Base-by-base conservation (phyloP, 202 grass and related monocot genomes). In the Elaeis oleifera region DNA sequence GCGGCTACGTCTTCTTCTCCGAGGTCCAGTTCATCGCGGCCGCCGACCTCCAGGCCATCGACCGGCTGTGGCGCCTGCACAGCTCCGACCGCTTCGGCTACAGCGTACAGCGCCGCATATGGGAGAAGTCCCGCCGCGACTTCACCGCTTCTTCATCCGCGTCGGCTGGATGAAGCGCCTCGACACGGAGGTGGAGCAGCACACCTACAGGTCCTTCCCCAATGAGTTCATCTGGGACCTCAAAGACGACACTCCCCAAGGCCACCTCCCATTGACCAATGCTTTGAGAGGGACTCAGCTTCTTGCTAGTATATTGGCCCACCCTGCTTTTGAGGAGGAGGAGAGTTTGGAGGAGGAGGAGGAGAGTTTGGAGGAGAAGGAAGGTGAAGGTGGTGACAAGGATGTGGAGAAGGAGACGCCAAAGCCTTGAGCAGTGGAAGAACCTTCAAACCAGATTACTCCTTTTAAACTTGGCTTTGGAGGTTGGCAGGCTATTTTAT, bases 121-220 rank as follows among this genome's bases (percentile, higher is more conserved):
- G 82, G 85, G 94, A 89, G 68, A 99, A 99, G 64, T 80, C 85
- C 0, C 32, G 16, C 28, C 59, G 75, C 9, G 94, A 99, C 78
- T 99, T 89, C 82, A 94, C 88, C 82, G 85, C 23, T 84, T 99
- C 58, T 99, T 99, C 75, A 87, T 99, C 73, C 79, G 65, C 53
- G 28, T 99, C 3, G 83, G 82, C 20, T 99, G 94, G 94, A 99
- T 99, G 94, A 99, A 89, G 94, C 84, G 84, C 78, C 88, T 99
- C 29, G 94, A 99, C 59, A 89, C 80, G 1, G 94, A 99, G 28
- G 71, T 99, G 50, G 83, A 80, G 69, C 94, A 99, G 49, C 78
- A 82, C 80, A 89, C 89, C 55, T 99, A 99, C 75, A 76, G 88
- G 66, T 59, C 88, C 22, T 99, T 99, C 71, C 88, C 94, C 0